Evolutionary conservation across 345 rosid species (phyloP), one percentile per base, ranked within the genome.

Genomic region (Bruguiera parviflora): DNA sequence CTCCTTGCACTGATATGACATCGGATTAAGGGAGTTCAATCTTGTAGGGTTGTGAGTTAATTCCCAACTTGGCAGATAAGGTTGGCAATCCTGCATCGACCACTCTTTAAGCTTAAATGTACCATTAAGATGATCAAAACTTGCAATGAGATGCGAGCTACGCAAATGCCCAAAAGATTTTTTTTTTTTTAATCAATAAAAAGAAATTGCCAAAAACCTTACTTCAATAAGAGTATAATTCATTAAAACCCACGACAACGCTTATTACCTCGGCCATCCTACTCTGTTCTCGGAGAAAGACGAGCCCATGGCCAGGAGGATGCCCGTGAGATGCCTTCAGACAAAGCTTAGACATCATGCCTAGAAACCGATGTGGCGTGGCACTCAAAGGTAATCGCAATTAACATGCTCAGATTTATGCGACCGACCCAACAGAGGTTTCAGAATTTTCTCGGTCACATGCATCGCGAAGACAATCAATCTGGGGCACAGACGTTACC

Each of bases 301-400:
- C 78, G 68, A 79, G 76, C 32, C 78, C 81, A 13, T 69, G 51
- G 58, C 61, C 72, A 63, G 81, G 66, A 35, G 83, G 86, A 72
- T 62, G 66, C 25, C 81, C 91, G 65, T 80, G 83, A 72, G 86
- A 89, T 69, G 92, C 87, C 97, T 86, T 84, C 81, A 80, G 73
- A 61, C 88, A 84, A 61, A 82, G 82, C 84, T 85, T 82, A 7
- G 75, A 79, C 97, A 82, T 93, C 55, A 39, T 27, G 66, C 53
- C 20, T 76, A 75, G 68, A 66, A 64, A 47, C 10, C 46, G 10
- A 39, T 11, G 55, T 65, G 61, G 61, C 56, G 73, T 69, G 80
- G 79, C 69, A 61, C 62, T 25, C 73, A 55, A 10, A 58, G 57
- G 2, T 28, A 65, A 64, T n/a, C 63, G 62, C 4, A 28, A 3